Evolutionary conservation across 805 yeast species (phyloP), one percentile per base, ranked within the genome.

Genomic region (Saturnispora gosingensis): DNA sequence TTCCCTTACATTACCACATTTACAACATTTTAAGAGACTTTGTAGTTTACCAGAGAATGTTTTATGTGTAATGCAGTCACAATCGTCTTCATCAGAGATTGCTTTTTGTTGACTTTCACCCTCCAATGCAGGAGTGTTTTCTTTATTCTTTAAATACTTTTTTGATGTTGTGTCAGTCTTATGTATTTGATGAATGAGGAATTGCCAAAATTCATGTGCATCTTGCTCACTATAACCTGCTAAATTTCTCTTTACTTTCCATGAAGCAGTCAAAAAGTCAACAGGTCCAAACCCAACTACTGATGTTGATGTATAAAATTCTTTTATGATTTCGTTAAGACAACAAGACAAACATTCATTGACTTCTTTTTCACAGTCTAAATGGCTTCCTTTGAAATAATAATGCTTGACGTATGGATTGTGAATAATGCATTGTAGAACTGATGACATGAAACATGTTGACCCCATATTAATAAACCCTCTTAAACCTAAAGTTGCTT

Each of bases 221-320:
- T 93, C 99, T 67, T 93, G 99, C 67, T 93, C 97, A 35, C 93
- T 85, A 58, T 90, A 90, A 1, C 99, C 99, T 0, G 97, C 96
- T 53, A 93, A 76, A 34, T 88, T 78, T 57, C 85, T 79, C 59
- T 88, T 86, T 45, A 83, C 82, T 60, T 82, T 83, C 91, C 97
- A 89, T 1, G 96, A 83, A 11, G 96, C 87, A n/a, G 80, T 75
- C 47, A 93, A 72, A 45, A 93, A 67, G 48, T 85, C 78, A 2
- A 93, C 82, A 56, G 93, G 84, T 0, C 98, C 97, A 68, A 71
- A 83, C 2, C 95, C 89, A 32, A 80, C 75, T 44, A 77, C 74
- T 30, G 74, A 69, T 16, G 75, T 70, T 2, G 83, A 74, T 0
- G 91, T 80, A 68, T 77, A 93, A 57, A 88, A 85, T 54, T 82